A percentile compares a stretch with the other conserved stretches of the same genome.
Evolutionary conservation across 257 asterid genomes (phyloP).

Genomic region (Misopates orontium): DNA sequence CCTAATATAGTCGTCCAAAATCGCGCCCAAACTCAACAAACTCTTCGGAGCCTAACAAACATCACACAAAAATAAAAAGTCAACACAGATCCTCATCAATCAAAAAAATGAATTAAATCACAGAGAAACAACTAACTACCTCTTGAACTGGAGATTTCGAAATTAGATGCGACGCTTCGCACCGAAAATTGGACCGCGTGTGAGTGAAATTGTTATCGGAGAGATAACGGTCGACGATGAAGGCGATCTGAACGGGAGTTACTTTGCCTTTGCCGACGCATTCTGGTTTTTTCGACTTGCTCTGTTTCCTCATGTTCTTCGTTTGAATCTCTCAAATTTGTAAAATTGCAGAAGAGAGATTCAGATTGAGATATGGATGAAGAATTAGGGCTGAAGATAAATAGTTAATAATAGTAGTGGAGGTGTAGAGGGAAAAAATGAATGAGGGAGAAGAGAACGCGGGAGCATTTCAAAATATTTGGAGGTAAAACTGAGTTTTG

Average conservation of each 20-base stretch:
- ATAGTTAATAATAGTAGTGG: no score
- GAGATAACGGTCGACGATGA: slow-evolving; percentile 93
- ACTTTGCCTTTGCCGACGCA: slow-evolving; percentile 79
- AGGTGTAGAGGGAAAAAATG: no score
- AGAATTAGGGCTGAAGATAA: no score
- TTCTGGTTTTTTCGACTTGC: slow-evolving; percentile 53
- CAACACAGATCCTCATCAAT: slow-evolving; percentile 45
- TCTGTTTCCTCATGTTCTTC: slow-evolving; percentile 69
- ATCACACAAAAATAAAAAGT: neutral
- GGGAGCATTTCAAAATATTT: no score
- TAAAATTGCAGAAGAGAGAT: no score
- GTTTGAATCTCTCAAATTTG: no score
- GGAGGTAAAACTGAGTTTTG: no score
- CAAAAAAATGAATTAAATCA: neutral
- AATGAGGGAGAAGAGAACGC: no score
- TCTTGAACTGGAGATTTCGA: slow-evolving; percentile 76
- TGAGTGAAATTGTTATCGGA: slow-evolving; percentile 53
- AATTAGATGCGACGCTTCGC: slow-evolving; percentile 74
- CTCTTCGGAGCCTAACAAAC: slow-evolving; percentile 81
- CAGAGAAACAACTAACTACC: slow-evolving; percentile 30
- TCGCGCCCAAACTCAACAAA: slow-evolving; percentile 74
- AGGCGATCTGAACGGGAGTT: slow-evolving; percentile 80
- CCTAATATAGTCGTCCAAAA: slow-evolving; percentile 80
- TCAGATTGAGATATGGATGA: no score
- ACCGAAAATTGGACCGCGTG: slow-evolving; percentile 66